These are phyloP conservation scores for Skeletonema grethae DNA, from an alignment of 108 stramenopile genomes.

Conservation along the genomic window DNA sequence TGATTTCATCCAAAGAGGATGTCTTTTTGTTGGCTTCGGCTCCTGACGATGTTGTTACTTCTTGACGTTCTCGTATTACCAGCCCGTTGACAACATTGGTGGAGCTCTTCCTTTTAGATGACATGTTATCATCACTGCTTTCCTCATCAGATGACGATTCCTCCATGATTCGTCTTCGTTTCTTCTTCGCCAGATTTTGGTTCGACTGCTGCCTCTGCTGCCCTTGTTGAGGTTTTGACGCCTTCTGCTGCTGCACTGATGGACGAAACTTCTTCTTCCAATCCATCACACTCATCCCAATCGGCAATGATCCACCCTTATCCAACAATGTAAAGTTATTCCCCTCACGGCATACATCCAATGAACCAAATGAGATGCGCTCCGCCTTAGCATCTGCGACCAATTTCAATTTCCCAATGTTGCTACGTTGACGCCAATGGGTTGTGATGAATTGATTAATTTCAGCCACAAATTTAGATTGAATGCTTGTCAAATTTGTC, in stretches of 20 bases:
- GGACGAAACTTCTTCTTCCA: slow-evolving; percentile 51
- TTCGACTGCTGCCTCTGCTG: neutral
- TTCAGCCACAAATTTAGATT: slow-evolving; percentile 27
- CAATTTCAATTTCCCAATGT: slow-evolving; percentile 13
- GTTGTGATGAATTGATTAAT: slow-evolving; percentile 31
- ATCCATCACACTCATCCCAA: slow-evolving; percentile 34
- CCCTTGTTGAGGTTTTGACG: neutral
- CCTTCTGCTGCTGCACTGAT: neutral
- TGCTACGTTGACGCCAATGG: slow-evolving; percentile 3
- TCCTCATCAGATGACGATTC: neutral
- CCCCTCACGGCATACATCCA: slow-evolving; percentile 54
- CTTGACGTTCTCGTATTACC: neutral
- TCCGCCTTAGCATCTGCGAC: slow-evolving; percentile 71
- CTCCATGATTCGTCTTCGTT: neutral
- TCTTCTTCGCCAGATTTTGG: neutral
- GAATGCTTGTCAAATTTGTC: slow-evolving; percentile 37
- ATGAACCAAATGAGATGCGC: slow-evolving; percentile 39
- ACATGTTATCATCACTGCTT: slow-evolving; percentile 8
- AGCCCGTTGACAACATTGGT: neutral
- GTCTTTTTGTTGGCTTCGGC: slow-evolving; percentile 1
- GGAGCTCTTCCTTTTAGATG: slow-evolving; percentile 5
- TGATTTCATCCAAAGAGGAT: slow-evolving; percentile 43
- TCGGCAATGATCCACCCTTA: slow-evolving; percentile 59
- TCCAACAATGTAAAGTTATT: slow-evolving; percentile 54
- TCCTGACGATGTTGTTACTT: neutral